Base-by-base conservation (phyloP, 352 stramenopile species). In the Pythium utonaiense region DNA sequence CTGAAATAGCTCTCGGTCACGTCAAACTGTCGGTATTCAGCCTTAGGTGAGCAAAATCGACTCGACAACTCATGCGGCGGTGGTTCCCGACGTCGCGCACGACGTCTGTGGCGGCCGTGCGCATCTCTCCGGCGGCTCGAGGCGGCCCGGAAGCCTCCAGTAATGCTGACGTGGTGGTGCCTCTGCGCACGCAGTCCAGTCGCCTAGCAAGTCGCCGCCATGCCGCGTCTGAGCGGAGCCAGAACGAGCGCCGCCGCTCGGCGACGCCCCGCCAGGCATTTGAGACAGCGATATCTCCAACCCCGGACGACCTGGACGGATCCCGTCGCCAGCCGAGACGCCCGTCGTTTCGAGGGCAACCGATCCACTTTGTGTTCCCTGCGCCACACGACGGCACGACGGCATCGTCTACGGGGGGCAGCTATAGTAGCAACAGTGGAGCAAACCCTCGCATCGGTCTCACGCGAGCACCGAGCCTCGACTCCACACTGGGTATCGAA, bases 401-500 rank as follows among this genome's bases (percentile, higher is more conserved):
- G 38, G n/a, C 4, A 19, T n/a, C 38, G n/a, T 45, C 38, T 13
- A n/a, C 38, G 4, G 38, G 38, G 6, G 10, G 21, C 24, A 45
- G 38, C 38, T n/a, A 25, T 3, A 45, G n/a, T n/a, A 44, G 36
- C 38, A 45, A 12, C 38, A 45, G 38, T n/a, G 38, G 38, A n/a
- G n/a, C 38, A 5, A 4, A 17, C 2, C 38, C 38, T 7, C 8
- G 14, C 3, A 8, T 45, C 3, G 38, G 38, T 22, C 36, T 62
- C 5, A 1, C 56, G 17, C 56, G 56, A 14, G 30, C 28, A 10
- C 22, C 33, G 36, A 62, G 56, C 33, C 24, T 62, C 1, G 34
- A 49, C 12, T 31, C 45, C 2, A 22, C 31, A 24, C 14, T 57
- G 1, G 57, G 48, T 3, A 64, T 72, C 22, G 63, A 73, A 30